Base-by-base conservation (phyloP, 768 basidiomycete genomes). In the Leccinum imitatum region DNA sequence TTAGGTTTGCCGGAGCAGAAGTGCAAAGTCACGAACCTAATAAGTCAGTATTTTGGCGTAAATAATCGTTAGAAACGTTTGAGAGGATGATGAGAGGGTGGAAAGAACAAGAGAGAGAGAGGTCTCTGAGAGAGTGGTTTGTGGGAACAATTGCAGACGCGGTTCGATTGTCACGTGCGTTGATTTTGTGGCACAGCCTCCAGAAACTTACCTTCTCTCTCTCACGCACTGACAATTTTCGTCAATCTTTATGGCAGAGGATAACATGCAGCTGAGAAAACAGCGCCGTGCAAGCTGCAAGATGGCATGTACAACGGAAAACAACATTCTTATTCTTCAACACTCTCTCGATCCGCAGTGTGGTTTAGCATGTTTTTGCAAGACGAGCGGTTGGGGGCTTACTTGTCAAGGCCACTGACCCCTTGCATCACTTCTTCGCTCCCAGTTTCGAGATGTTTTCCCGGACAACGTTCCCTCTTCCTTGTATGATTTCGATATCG, bases 121-220 rank as follows among this genome's bases (percentile, higher is more conserved):
- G 58, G 60, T 55, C 53, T 62, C 65, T 55, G n/a, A 56, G 50
- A 57, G 50, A 59, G 41, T 21, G 6, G 53, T 37, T 23, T 63
- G 62, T 68, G 69, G 61, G 63, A 65, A 60, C 60, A 57, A 59
- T 53, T 47, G 50, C 53, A 25, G 60, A 67, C 71, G 67, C 71
- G 71, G 71, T 73, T 73, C 71, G 51, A 53, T 71, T 67, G 63
- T 73, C 71, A 73, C 71, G 71, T 74, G 71, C 27, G 61, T 72
- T 72, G 68, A 72, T 47, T 73, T 72, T n/a, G 13, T 35, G 47
- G 6, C 50, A 52, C 54, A 46, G 27, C 21, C 17, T 54, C 14
- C 14, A 15, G 37, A 37, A 35, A 37, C 15, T 15, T 37, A 37
- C 37, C 35, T 35, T 37, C 37, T 37, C 37, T 39, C 39, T 39